Evolutionary conservation across 176 grass and related monocot genomes (phyloP).

Genomic region (Aegilops speltoides): DNA sequence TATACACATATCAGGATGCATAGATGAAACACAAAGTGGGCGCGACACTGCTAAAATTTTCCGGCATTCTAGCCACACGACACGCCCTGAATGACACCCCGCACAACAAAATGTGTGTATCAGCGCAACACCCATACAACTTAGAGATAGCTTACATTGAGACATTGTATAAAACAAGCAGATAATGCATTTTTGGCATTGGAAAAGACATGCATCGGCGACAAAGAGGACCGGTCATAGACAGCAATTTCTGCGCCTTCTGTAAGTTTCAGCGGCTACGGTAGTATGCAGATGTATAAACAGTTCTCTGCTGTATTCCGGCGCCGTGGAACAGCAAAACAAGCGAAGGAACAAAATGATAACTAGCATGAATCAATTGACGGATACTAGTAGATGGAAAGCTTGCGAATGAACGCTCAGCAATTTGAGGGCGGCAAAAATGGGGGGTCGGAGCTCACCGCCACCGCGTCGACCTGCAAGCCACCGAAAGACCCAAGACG

Average conservation of each 20-base stretch:
- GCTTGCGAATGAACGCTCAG: neutral
- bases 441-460: neutral
- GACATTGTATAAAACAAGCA: too few species aligned
- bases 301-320: neutral
- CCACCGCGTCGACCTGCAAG: neutral
- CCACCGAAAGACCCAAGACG: neutral
- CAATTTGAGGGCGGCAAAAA: neutral
- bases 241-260: neutral
- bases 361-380: neutral
- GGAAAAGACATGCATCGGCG: too few species aligned
- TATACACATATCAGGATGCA: neutral
- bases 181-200: neutral
- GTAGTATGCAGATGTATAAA: neutral
- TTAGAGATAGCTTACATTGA: too few species aligned
- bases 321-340: neutral
- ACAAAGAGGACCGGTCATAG: neutral
- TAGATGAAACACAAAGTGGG: neutral
- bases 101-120: neutral
- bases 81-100: neutral
- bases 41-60: neutral
- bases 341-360: neutral
- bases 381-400: too few species aligned
- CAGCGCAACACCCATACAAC: too few species aligned
- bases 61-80: too few species aligned
- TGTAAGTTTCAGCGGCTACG: neutral